Evolutionary conservation across 129 eudicot species (phyloP).

Genomic region (Kitagawia praeruptora): DNA sequence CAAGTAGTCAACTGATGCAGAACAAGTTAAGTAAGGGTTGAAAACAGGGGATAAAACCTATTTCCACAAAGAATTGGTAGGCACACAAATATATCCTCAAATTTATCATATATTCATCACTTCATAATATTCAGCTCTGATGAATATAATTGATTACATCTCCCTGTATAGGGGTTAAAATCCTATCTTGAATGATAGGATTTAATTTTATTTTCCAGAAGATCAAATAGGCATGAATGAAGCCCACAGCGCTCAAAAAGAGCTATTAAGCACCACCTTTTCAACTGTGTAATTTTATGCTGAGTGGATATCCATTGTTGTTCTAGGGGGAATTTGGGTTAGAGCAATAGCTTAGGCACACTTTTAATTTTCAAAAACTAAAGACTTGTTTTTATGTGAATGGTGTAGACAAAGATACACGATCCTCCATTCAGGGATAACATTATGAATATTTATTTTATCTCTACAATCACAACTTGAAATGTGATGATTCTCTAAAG

Average conservation of each 20-base stretch:
- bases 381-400: background rate
- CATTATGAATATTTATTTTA: background rate
- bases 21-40: background rate
- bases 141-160: background rate
- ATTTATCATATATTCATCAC: no score
- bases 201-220: background rate
- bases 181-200: background rate
- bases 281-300: background rate
- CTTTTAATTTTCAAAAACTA: background rate
- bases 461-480: background rate
- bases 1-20: background rate
- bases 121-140: background rate
- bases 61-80: background rate
- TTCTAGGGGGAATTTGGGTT: background rate
- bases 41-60: no score
- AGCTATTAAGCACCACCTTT: background rate
- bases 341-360: background rate
- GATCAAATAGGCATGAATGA: background rate
- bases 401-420: background rate
- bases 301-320: background rate
- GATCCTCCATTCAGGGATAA: background rate
- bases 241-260: background rate
- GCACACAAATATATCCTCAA: background rate
- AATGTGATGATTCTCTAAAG: background rate
- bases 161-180: background rate